Percentiles rank a stretch among this genome's conserved stretches.
These are phyloP conservation scores for Suhomyces yuchorum DNA, from an alignment of 1,139 yeast genomes.

Conservation along the genomic window DNA sequence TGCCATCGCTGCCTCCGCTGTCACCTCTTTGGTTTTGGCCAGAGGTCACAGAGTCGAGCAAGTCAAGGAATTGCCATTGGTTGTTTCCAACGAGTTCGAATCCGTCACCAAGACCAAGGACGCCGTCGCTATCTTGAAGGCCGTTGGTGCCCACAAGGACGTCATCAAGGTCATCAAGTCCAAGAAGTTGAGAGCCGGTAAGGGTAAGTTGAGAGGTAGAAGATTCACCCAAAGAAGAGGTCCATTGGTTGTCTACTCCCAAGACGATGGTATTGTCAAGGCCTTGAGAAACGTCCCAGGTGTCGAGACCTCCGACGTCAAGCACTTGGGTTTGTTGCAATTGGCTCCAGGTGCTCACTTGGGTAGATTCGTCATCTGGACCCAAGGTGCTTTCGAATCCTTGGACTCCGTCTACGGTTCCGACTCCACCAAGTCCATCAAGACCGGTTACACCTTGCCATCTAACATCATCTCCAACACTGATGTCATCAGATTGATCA, in stretches of 20 bases:
- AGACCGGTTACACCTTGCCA: constrained; percentile 93
- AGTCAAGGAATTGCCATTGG: constrained; percentile 98
- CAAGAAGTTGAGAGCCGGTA: constrained; percentile 99
- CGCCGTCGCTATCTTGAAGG: constrained; percentile 97
- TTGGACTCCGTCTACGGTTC: constrained; percentile 98
- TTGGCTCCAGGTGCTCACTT: constrained; percentile 99
- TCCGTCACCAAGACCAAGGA: constrained; percentile 96
- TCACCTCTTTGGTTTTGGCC: constrained; percentile 97
- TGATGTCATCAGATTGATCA: constrained; percentile 95
- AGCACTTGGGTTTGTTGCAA: constrained; percentile 93
- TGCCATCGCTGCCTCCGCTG: constrained; percentile 99
- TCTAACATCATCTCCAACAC: constrained; percentile 91
- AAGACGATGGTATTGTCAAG: constrained; percentile 97
- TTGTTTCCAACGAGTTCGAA: constrained; percentile 92
- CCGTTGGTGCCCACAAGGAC: constrained; percentile 98
- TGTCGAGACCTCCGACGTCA: constrained; percentile 95
- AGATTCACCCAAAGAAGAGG: constrained; percentile 99
- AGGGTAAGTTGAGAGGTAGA: constrained; percentile 99
- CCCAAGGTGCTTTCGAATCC: constrained; percentile 96
- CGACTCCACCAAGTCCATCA: constrained; percentile 79
- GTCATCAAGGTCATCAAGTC: constrained; percentile 98
- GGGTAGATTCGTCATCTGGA: constrained; percentile 99
- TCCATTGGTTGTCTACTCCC: constrained; percentile 97
- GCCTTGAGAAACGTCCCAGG: constrained; percentile 99
- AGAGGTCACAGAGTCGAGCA: constrained; percentile 99